Evolutionary conservation across 176 grass and related monocot genomes (phyloP), one percentile per base, ranked within the genome.

Genomic region (Avena sativa): DNA sequence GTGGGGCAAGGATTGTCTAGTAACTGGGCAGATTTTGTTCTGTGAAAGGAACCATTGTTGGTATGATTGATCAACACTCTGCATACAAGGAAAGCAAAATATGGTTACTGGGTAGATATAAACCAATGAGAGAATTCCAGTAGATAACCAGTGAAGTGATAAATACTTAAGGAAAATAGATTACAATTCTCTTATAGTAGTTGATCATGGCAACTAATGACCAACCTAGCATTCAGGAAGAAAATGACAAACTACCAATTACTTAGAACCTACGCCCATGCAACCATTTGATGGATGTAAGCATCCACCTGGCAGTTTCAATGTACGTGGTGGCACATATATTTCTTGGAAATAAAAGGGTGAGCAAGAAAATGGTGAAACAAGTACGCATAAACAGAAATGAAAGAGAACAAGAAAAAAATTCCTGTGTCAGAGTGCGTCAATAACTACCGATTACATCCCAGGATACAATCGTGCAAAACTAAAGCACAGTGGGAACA

Each of bases 51-150:
- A 61, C 79, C 79, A 83, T 53, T 58, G 60, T 25, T 80, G 59
- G 59, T 67, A 84, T 20, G 28, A 81, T 68, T 15, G 3, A 52
- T 87, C 89, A 80, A 84, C 38, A 32, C 76, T 84, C 85, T 87
- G 69, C 58, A 91, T 80, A 26, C 48, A 91, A 68, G 55, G 28
- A 75, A 75, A 79, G 38, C 64, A 87, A 67, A 56, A 79, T 67
- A 19, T 58, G 8, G 48, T 79, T 65, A 80, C 13, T 71, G 19
- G 30, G 21, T 87, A 13, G 87, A 64, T 51, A 12, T 55, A 82
- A 86, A 77, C 8, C 1, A 86, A 77, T 90, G 79, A 12, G 9
- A 12, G 14, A 46, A 81, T 86, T 30, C 48, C 43, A 83, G 0
- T 79, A 83, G 8, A 81, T 58, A 76, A 66, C 19, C 5, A 15